A percentile compares a stretch with the other conserved stretches of the same genome.
phyloP scores from a whole-genome alignment of 352 stramenopile genomes.

The Pythium rhizo-oryzae region DNA sequence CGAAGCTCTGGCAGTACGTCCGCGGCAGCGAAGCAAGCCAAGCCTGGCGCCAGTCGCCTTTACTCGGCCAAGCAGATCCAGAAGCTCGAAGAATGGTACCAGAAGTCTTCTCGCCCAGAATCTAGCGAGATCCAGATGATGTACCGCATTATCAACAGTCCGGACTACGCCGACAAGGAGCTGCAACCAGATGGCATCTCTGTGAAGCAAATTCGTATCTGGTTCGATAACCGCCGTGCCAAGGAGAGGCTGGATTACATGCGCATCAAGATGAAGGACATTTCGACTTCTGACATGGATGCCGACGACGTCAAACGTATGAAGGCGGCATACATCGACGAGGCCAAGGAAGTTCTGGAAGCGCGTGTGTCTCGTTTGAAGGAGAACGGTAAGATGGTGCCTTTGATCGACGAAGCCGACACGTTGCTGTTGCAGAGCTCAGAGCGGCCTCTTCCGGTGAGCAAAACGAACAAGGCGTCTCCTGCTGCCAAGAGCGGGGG shows the following conservation, averaged over 20 bases:
- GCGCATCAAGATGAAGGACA: conserved; percentile 90
- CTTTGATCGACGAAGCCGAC: conserved; percentile 84
- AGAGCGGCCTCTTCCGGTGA: conserved; percentile 46
- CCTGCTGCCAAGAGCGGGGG: conserved; percentile 33
- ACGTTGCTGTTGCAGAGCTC: conserved; percentile 59
- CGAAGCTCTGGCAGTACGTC: conserved; percentile 34
- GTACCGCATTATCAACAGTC: conserved; percentile 89
- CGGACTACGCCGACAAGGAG: conserved; percentile 81
- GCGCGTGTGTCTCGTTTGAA: conserved; percentile 78
- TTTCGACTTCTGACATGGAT: conserved; percentile 84
- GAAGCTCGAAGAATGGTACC: conserved; percentile 90
- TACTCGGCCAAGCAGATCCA: conserved; percentile 89
- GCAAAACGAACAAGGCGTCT: conserved; percentile 39
- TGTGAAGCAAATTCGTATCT: conserved; percentile 89
- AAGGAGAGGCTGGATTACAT: conserved; percentile 90
- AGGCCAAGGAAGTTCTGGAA: conserved; percentile 88
- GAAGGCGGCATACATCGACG: conserved; percentile 88
- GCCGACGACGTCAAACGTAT: conserved; percentile 86
- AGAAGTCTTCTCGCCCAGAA: conserved; percentile 79
- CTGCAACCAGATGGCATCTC: conserved; percentile 86
- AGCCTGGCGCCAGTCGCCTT: conserved; percentile 79
- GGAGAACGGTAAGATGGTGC: conserved; percentile 69
- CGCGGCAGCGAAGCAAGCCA: conserved; percentile 41
- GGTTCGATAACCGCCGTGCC: conserved; percentile 86
- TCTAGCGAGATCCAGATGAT: conserved; percentile 89